Base-by-base conservation (phyloP, 768 basidiomycete genomes). In the Galerina sulciceps region DNA sequence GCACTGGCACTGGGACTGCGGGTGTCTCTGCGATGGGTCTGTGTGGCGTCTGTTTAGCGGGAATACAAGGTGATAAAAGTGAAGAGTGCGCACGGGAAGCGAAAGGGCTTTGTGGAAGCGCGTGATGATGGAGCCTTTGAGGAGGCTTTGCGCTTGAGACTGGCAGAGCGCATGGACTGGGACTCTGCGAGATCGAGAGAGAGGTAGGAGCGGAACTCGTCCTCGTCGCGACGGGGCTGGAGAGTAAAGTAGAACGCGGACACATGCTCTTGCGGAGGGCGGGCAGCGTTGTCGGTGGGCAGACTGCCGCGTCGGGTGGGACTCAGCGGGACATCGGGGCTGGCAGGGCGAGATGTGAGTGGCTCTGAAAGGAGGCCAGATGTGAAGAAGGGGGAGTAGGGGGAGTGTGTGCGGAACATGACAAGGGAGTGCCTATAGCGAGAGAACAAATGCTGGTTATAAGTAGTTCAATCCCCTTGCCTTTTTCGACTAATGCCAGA, bases 161-260 rank as follows among this genome's bases (percentile, higher is more conserved):
- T 76, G 44, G 78, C 78, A 2, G 78, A 73, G 38, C 76, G 73
- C 55, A 74, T 68, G 3, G 76, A 77, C 60, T 76, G 75, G 22
- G 78, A 76, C 68, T 86, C 84, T 38, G 87, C 88, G 4, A 88
- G 79, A 69, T 90, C 88, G 54, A 90, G 81, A 36, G 84, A 89
- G 50, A 90, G 81, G 69, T 89, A 89, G 2, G 88, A 89, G 41
- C 83, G 80, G 60, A 70, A 75, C 59, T 80, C 73, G 44, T 64
- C 56, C 2, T 70, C 59, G 66, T 80, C 76, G 34, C 79, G 75
- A 51, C 73, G 74, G 14, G 77, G 72, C 62, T 78, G 76, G 42
- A 82, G 67, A 1, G 82, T 81, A 57, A 82, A 78, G 66, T 83
- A 83, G 66, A 83, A 76, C 10, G 79, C 70, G 4, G 79, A 78